Evolutionary conservation across 2,329 filamentous ascomycete species (phyloP).

Genomic region (Colletotrichum cereale): DNA sequence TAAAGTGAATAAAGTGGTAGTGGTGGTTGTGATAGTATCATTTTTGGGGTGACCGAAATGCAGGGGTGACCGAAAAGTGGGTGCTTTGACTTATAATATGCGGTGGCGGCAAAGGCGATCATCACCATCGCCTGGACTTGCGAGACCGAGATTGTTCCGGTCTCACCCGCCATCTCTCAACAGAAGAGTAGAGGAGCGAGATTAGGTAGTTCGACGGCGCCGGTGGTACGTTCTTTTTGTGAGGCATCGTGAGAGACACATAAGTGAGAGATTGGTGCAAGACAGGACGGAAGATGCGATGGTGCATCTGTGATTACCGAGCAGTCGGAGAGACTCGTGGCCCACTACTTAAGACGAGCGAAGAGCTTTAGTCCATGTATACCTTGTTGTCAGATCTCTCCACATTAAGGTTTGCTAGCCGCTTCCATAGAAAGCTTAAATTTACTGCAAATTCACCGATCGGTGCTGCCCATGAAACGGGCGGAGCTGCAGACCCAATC

Average conservation of each 20-base stretch:
- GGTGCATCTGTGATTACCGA: background rate
- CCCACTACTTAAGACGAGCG: conserved; percentile 26
- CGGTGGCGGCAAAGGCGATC: conserved; percentile 53
- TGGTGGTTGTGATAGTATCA: too few relatives aligned
- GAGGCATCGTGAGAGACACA: conserved; percentile 25
- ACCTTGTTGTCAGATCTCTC: too few relatives aligned
- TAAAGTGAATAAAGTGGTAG: too few relatives aligned
- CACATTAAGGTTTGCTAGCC: conserved; percentile 10
- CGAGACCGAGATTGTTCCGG: conserved; percentile 33
- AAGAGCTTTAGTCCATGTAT: background rate
- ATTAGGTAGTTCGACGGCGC: conserved; percentile 13
- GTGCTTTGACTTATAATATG: too few relatives aligned
- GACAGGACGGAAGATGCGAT: conserved; percentile 31
- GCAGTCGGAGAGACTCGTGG: background rate
- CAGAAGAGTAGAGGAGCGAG: background rate
- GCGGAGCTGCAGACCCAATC: background rate
- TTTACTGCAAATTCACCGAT: conserved; percentile 3
- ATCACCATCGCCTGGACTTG: conserved; percentile 41
- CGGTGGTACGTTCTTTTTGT: conserved; percentile 8
- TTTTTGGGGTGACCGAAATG: too few relatives aligned
- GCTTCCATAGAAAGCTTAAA: conserved; percentile 10
- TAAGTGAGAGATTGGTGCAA: background rate
- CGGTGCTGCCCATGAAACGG: conserved; percentile 15
- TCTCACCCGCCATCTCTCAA: conserved; percentile 35
- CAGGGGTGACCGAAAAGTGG: too few relatives aligned